Conservation (phyloP, 176 grass and related monocot species). For the Metroxylon sagu region DNA sequence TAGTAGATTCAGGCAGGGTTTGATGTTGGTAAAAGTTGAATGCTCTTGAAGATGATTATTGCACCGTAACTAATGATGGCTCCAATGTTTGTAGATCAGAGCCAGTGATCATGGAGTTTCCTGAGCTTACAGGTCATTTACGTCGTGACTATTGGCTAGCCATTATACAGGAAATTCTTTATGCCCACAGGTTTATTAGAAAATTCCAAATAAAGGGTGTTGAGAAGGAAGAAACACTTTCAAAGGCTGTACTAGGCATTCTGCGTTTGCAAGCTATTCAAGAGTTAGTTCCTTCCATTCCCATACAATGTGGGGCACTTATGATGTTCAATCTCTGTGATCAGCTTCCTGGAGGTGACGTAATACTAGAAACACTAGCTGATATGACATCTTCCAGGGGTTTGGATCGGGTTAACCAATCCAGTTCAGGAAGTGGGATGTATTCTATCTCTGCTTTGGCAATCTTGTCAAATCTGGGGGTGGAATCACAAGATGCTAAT, state of each 20-base stretch:
- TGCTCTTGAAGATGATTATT: too few relatives aligned
- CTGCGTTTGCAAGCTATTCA: conserved; percentile 77
- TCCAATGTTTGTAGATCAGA: conserved; percentile 55
- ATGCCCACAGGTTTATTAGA: conserved; percentile 65
- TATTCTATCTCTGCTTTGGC: conserved; percentile 53
- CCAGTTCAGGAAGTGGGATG: conserved; percentile 38
- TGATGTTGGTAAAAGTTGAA: too few relatives aligned
- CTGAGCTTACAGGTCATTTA: conserved; percentile 84
- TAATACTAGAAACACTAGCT: conserved; percentile 83
- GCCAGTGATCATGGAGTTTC: conserved; percentile 86
- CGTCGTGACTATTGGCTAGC: conserved; percentile 92
- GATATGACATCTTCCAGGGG: conserved; percentile 36
- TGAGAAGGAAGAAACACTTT: conserved; percentile 77
- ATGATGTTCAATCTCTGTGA: conserved; percentile 91
- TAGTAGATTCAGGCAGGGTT: too few relatives aligned
- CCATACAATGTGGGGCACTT: conserved; percentile 50
- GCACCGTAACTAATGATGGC: too few relatives aligned
- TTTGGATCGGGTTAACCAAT: conserved; percentile 35
- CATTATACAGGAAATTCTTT: conserved; percentile 70
- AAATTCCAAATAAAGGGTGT: conserved; percentile 59
- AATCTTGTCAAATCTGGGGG: conserved; percentile 73
- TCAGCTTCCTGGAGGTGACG: conserved; percentile 90
- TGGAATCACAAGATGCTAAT: conserved; percentile 46
- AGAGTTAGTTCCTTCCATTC: conserved; percentile 38
- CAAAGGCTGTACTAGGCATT: conserved; percentile 61